Evolutionary conservation across 106 monocot genomes (phyloP), one percentile per base, ranked within the genome.

Genomic region (Triglochin maritima): DNA sequence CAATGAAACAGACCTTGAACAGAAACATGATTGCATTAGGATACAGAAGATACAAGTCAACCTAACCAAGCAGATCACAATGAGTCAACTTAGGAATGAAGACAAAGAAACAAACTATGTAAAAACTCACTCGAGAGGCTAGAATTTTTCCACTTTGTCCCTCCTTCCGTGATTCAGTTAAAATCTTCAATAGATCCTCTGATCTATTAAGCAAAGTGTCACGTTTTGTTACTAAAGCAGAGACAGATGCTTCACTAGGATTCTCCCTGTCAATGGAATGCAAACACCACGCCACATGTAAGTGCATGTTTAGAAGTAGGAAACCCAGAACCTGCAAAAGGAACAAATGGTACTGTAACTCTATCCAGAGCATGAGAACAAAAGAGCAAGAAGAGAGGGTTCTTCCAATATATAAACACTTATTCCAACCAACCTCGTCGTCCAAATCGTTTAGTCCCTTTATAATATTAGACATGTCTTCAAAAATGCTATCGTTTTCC

Each of bases 221-320:
- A 70, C 88, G 69, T 60, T 84, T 90, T 11, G 76, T 81, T 52
- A 88, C 50, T 9, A 91, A 46, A 41, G 77, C 64, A 65, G 59
- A 58, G 7, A 91, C 74, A 69, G 81, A 83, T 77, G 74, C 65
- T 57, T 96, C 90, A 69, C 79, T 67, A 17, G 85, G 81, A 76
- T 85, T 82, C 74, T 96, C 96, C 67, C 70, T 56, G 70, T 85
- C 79, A 63, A 88, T 78, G 15, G 88, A 77, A 12, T 80, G 77
- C 65, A 96, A 78, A 75, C 69, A 81, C 96, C 96, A 96, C 7
- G 80, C 85, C 68, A 91, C 82, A 66, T 91, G 79, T 70, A 96
- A 77, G 74, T 83, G 86, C 90, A 96, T 87, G 73, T 96, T 96
- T 51, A 96, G 83, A 70, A 96, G 88, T 41, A 96, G 78, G 84